These are phyloP conservation scores for Reticulomyxa filosa DNA, from an alignment of 78 protist genomes.

Conservation along the genomic window DNA sequence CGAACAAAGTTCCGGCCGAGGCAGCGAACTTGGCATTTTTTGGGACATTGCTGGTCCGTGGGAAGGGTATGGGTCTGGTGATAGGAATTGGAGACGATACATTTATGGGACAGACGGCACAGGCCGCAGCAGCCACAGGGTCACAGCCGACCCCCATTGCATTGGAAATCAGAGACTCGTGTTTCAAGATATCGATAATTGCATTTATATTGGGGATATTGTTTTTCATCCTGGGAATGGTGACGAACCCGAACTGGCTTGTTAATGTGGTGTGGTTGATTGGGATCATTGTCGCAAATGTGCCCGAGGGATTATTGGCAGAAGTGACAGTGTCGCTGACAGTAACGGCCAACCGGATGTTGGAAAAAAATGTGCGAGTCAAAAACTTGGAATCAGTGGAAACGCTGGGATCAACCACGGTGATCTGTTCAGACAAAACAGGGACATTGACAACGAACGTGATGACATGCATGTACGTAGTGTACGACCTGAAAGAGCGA, in stretches of 20 bases:
- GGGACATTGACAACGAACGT: conserved; percentile 55
- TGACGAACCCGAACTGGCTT: neutral
- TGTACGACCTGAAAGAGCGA: conserved; percentile 72
- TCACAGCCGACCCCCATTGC: conserved; percentile 30
- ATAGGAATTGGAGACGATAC: conserved; percentile 63
- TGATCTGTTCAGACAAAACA: conserved; percentile 43
- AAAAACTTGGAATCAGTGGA: conserved; percentile 40
- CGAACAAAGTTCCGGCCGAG: conserved; percentile 33
- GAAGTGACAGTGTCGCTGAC: conserved; percentile 34
- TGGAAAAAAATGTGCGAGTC: conserved; percentile 34
- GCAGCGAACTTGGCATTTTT: conserved; percentile 27
- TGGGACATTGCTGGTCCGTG: conserved; percentile 9
- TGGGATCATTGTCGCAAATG: conserved; percentile 42
- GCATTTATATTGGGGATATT: conserved; percentile 41
- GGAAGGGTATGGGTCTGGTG: conserved; percentile 17
- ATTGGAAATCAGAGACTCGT: conserved; percentile 55
- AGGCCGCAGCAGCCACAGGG: neutral
- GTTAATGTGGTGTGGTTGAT: conserved; percentile 18
- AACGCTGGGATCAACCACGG: conserved; percentile 31
- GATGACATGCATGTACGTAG: conserved; percentile 45
- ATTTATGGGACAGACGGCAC: conserved; percentile 42
- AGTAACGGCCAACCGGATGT: conserved; percentile 51
- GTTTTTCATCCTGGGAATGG: conserved; percentile 28
- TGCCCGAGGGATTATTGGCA: conserved; percentile 50
- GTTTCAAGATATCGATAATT: conserved; percentile 34